These are phyloP conservation scores for Myxozyma mucilagina DNA, from an alignment of 805 yeast species.

Conservation along the genomic window DNA sequence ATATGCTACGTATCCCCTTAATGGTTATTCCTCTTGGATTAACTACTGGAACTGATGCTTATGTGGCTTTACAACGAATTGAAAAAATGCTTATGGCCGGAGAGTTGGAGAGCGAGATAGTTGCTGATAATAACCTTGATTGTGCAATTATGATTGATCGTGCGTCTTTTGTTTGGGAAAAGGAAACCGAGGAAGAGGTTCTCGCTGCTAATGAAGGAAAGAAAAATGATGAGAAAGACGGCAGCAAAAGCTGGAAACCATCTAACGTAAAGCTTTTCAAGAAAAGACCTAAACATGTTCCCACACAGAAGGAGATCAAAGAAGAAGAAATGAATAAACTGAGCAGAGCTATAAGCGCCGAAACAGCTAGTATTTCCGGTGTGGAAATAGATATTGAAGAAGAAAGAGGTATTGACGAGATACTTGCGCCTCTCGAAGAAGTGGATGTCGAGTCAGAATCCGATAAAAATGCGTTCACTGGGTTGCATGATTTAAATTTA, in stretches of 20 bases:
- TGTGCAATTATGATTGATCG: constrained; percentile 52
- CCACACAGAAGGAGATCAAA: constrained; percentile 20
- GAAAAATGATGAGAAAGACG: not conserved
- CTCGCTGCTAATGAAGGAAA: constrained; percentile 4
- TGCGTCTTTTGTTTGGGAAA: constrained; percentile 71
- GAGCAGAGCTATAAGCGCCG: constrained; percentile 33
- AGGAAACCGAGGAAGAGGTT: constrained; percentile 42
- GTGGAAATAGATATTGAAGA: not conserved
- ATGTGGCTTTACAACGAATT: constrained; percentile 57
- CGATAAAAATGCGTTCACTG: constrained; percentile 6
- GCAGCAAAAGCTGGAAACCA: not conserved
- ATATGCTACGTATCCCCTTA: constrained; percentile 58
- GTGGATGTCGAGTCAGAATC: not conserved
- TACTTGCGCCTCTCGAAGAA: constrained; percentile 26
- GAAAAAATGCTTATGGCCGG: constrained; percentile 52
- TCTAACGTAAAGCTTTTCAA: not conserved
- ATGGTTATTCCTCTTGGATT: constrained; percentile 67
- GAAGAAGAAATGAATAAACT: constrained; percentile 24
- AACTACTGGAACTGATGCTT: constrained; percentile 63
- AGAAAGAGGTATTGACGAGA: constrained; percentile 35
- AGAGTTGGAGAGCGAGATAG: constrained; percentile 42
- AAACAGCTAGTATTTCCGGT: constrained; percentile 23
- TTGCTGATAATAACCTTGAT: constrained; percentile 39
- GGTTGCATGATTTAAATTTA: constrained; percentile 52
- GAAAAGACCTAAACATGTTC: not conserved